Evolutionary conservation across 2,329 filamentous ascomycete species (phyloP), one percentile per base, ranked within the genome.

Genomic region (Penicillium sp.): DNA sequence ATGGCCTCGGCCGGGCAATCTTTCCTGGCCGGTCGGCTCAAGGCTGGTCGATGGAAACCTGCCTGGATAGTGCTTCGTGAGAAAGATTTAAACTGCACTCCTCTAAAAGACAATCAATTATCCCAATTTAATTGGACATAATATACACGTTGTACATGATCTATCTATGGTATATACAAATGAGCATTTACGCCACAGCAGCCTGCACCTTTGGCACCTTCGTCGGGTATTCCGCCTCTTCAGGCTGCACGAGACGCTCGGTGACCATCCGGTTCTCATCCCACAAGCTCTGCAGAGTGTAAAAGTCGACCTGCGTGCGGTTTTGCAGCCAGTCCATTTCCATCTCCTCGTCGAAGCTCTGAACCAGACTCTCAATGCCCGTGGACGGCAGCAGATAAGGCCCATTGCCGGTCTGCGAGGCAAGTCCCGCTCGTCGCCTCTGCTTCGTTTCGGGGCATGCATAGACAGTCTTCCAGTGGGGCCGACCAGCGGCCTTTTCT

Each of bases 311-410:
- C 51, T 57, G 41, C 37, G 55, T 50, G 35, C 58, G 51, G 19
- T 52, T 37, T 35, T 56, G 46, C 44, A 66, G 39, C 14, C 47
- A 53, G 37, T 69, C 67, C 31, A 69, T 53, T 40, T 69, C 64
- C 50, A 60, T 50, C 50, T 67, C 59, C 52, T 69, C 67, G 24
- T 69, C 65, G 44, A 68, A 69, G 1, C 24, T 53, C 33, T 33
- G 19, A 18, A 67, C 54, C 41, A 66, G 51, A 4, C 59, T 50
- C 33, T 60, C 46, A 10, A 67, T 41, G 33, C 18, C 4, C 24
- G 40, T 50, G 5, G 61, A 55, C 11, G 57, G 50, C 16, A 60
- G 18, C 24, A 31, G 27, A 13, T 43, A 18, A 6, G 43, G 24
- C 10, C 27, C 36, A 43, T 27, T 18, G 40, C 14, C 16, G 33